These are phyloP conservation scores for Triticum turgidum DNA, from an alignment of 176 grass and related monocot species.

Conservation along the genomic window DNA sequence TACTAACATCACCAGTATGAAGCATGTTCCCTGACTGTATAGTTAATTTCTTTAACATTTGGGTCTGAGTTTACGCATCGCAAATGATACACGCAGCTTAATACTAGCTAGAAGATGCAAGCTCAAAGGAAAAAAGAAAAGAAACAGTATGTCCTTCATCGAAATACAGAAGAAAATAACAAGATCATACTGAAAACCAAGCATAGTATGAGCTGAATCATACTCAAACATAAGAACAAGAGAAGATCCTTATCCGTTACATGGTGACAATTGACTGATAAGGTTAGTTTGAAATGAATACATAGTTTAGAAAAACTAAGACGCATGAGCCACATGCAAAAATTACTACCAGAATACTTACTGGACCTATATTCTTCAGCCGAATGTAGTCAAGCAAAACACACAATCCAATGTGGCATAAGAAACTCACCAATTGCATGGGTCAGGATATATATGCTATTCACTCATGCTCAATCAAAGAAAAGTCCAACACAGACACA, in stretches of 20 bases:
- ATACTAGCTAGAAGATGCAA: background rate
- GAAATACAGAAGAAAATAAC: background rate
- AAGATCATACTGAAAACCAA: too few relatives aligned
- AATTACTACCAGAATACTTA: too few relatives aligned
- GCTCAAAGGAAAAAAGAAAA: background rate
- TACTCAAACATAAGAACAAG: too few relatives aligned
- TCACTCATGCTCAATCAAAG: background rate
- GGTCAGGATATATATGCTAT: background rate
- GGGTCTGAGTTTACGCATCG: background rate
- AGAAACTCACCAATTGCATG: background rate
- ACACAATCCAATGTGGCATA: background rate
- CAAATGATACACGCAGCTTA: background rate
- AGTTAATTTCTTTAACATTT: background rate
- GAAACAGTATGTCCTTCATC: background rate
- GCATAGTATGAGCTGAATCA: too few relatives aligned
- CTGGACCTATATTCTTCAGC: background rate
- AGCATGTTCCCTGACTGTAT: background rate
- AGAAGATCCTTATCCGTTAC: background rate
- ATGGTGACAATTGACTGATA: background rate
- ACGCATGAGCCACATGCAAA: background rate
- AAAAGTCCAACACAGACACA: background rate
- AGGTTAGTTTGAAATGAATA: background rate
- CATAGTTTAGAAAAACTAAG: background rate
- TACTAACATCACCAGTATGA: background rate
- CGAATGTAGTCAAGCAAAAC: background rate